Base-by-base conservation (phyloP, 2,329 filamentous ascomycete species). In the Aureobasidium sp. region DNA sequence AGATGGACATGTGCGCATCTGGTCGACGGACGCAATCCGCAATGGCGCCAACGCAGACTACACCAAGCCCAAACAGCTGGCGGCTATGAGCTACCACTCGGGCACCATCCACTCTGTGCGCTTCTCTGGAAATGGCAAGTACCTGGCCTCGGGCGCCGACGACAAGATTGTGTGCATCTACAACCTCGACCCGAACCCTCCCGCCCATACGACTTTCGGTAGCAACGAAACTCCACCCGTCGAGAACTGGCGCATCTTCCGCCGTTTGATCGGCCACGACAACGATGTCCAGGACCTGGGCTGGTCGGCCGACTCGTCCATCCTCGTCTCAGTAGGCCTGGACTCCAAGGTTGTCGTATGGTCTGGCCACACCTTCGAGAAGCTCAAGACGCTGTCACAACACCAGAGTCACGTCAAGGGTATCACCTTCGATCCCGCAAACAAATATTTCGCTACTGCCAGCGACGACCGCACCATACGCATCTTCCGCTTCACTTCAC, bases 101-200 rank as follows among this genome's bases (percentile, higher is more conserved):
- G 94, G 93, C 68, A 97, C 93, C 20, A 97, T 97, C 65, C 93
- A 97, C 76, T 91, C 93, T 0, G 94, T 99, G 66, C 89, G 95
- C 68, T 99, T 97, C 79, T 97, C 94, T 11, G 88, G 91, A 31
- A 97, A 96, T 72, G 90, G 91, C 62, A 91, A 91, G 73, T 99
- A 97, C 73, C 84, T 99, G 58, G 95, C 95, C 37, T 97, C 93
- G 12, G 94, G 94, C 63, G 95, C 95, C 69, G 94, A 99, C 76
- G 94, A 99, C 79, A 97, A 97, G 80, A 93, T 99, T 72, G 95
- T 99, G 67, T 97, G 94, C 76, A 91, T 99, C 67, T 99, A 99
- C 76, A 87, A 90, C 65, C 84, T 97, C 61, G 91, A 97, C 75
- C 84, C 88, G 62, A 90, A 87, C 71, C 89, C 92, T 3, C 82